Evolutionary conservation across 78 protist genomes (phyloP), one percentile per base, ranked within the genome.

Genomic region (Creolimax fragrantissima): DNA sequence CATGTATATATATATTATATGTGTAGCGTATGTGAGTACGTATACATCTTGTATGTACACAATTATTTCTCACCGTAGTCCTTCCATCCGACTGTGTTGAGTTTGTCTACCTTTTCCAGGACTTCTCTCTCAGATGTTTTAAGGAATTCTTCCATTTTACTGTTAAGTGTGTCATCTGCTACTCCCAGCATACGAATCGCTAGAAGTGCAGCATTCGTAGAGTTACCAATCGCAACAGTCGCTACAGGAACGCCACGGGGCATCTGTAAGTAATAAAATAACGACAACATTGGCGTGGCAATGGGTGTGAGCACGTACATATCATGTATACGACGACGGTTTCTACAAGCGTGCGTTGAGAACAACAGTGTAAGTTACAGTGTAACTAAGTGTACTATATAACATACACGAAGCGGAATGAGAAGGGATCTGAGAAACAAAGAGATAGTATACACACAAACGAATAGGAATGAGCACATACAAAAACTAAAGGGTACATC

Each of bases 201-300:
- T 67, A 95, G 93, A 36, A 93, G 92, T 24, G 93, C 96, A 1
- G 97, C 97, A 43, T 95, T 95, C 85, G 95, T 90, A 36, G 95
- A 84, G 93, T 93, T 94, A 41, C 74, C 93, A 91, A 95, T 94
- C 5, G 95, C 97, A 7, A 95, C 97, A 7, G 97, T 94, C 41
- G 97, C 97, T 17, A 94, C 95, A 3, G 97, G 97, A 6, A 94
- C 93, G 88, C 95, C 97, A 3, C 90, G 43, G 17, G 97, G 97
- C 97, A 95, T 95, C 88, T 93, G 91, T 39, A 85, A 32, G 37
- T 6, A 36, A 24, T n/a, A n/a, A n/a, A n/a, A n/a, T 84, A 17
- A 84, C n/a, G n/a, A 17, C 81, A 66, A 66, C 32, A 32, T n/a
- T 66, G 81, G 32, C 32, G 81, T 66, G 43, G 32, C 43, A 32